Base-by-base conservation (phyloP, 257 asterid genomes). In the Anisodus tanguticus region DNA sequence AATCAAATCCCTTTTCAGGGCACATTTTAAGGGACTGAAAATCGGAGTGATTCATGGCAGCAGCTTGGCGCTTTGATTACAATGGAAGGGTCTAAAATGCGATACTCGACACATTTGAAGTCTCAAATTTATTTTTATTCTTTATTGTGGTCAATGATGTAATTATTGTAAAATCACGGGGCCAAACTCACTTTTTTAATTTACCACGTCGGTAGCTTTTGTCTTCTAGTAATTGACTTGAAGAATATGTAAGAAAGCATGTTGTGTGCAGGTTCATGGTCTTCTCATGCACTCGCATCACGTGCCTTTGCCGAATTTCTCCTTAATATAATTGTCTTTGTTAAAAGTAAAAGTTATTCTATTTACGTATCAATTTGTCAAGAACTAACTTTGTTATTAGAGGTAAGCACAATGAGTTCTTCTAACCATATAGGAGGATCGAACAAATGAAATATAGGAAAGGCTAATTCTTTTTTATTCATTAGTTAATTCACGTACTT, bases 201-300 rank as follows among this genome's bases (percentile, higher is more conserved):
- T 0, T 51, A 51, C n/a, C 31, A 26, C 66, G 63, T 77, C 0
- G 1, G 9, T 26, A 26, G 64, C 5, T 8, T 26, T 26, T 53
- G 82, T 53, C 64, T 13, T 77, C 49, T 53, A 77, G 8, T 76
- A 31, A 39, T 41, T 41, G 82, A 53, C 13, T 2, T 8, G 0
- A 8, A 7, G 64, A 53, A 77, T 13, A 77, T 53, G 82, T 31
- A 77, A 2, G 82, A 77, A 77, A 53, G 63, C 82, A 71, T n/a
- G 17, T 72, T 22, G 41, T 5, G 26, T 26, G 8, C 64, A 26
- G 62, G 47, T 53, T 8, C 49, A 49, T 74, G 62, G 45, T 49
- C 41, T 49, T 74, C 62, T 45, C 43, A 12, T 74, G 45, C 45
- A 74, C 81, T 26, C 19, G 45, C 81, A 74, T 49, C 62, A 22